phyloP scores from a whole-genome alignment of 2,329 filamentous ascomycete genomes.

The Colletotrichum graminicola region DNA sequence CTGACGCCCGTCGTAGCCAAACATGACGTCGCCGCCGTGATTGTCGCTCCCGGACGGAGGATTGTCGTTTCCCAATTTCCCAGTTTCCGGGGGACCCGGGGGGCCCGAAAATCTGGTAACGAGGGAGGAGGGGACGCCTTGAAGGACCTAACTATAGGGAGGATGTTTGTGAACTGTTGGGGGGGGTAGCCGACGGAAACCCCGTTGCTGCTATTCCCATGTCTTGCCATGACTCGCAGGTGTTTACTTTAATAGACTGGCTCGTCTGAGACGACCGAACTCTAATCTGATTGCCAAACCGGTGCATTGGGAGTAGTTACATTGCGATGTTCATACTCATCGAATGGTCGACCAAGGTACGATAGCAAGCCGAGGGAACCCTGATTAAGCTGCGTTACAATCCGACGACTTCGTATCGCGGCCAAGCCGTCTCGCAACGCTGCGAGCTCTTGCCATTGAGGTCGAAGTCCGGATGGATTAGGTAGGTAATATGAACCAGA shows the following conservation, averaged over 20 bases:
- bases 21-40: conserved; percentile 30
- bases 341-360: conserved; percentile 3
- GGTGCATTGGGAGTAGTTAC: not conserved
- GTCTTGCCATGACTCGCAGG: not conserved
- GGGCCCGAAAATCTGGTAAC: not conserved
- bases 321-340: not conserved
- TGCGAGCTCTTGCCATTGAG: not conserved
- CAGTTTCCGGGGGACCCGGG: not conserved
- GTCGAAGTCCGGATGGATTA: not conserved
- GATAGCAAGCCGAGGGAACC: not conserved
- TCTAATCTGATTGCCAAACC: not conserved
- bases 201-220: not conserved
- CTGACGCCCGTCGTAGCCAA: not conserved
- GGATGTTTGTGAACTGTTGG: not conserved
- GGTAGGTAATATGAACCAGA: not conserved
- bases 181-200: not conserved
- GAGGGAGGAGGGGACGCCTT: not conserved
- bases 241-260: not conserved
- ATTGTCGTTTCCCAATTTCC: not conserved
- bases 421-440: not conserved
- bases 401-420: not conserved
- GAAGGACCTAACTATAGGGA: not conserved
- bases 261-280: not conserved
- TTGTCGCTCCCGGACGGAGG: not conserved
- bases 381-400: not conserved